These are phyloP conservation scores for Plantago elongata DNA, from an alignment of 257 asterid genomes.

Conservation along the genomic window DNA sequence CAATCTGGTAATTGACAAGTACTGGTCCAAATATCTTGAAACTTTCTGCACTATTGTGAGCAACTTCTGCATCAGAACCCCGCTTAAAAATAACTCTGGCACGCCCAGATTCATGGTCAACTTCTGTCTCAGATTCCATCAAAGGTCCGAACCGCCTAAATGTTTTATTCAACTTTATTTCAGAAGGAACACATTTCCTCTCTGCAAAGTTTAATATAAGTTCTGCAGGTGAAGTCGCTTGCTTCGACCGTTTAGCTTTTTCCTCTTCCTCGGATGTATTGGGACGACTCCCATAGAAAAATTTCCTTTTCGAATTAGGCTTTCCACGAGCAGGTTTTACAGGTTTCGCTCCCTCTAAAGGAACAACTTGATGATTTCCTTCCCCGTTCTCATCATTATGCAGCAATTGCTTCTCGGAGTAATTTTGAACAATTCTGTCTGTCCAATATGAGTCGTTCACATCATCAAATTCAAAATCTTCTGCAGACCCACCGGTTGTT, in stretches of 20 bases:
- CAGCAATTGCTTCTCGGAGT: conserved; percentile 56
- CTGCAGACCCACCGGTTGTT: conserved; percentile 43
- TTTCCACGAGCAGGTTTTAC: conserved; percentile 49
- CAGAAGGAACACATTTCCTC: conserved; percentile 63
- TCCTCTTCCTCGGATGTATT: conserved; percentile 33
- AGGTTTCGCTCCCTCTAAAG: conserved; percentile 32
- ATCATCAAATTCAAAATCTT: conserved; percentile 90
- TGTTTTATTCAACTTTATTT: conserved; percentile 65
- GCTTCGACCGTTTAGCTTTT: conserved; percentile 43
- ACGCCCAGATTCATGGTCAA: conserved; percentile 60
- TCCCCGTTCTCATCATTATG: conserved; percentile 42
- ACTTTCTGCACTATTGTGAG: conserved; percentile 64
- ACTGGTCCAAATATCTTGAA: conserved; percentile 73
- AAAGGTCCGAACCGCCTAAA: conserved; percentile 87
- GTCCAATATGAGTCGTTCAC: conserved; percentile 86
- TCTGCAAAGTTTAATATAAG: conserved; percentile 67
- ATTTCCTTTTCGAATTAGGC: conserved; percentile 52
- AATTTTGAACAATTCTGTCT: conserved; percentile 74
- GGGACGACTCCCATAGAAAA: conserved; percentile 37
- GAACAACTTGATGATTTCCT: conserved; percentile 25
- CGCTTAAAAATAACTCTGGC: conserved; percentile 82
- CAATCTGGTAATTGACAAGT: conserved; percentile 70
- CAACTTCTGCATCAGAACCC: conserved; percentile 95
- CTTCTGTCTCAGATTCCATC: conserved; percentile 88
- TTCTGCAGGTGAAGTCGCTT: conserved; percentile 71